Percentiles rank a stretch among this genome's conserved stretches.
These are phyloP conservation scores for Cymodocea nodosa DNA, from an alignment of 116 monocot species.

Conservation along the genomic window DNA sequence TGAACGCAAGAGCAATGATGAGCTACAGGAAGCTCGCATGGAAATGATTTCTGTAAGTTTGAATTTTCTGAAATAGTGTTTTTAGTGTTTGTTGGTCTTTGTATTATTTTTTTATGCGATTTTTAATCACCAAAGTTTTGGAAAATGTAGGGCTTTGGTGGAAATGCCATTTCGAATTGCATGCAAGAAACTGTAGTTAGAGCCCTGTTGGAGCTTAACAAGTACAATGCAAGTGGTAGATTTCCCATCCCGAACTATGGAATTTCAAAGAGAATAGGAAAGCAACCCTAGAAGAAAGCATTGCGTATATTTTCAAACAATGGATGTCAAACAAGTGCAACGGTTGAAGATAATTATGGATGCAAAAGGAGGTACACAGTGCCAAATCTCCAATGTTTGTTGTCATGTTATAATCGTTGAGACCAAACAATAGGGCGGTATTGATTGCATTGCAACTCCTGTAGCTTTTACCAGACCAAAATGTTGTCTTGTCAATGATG, in stretches of 20 bases:
- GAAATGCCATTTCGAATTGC: slow-evolving; percentile 24
- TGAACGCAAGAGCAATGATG: slow-evolving; percentile 60
- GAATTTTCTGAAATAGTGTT: background rate
- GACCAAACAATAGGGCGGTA: too few relatives aligned
- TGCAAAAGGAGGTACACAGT: too few relatives aligned
- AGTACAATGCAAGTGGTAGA: slow-evolving; percentile 48
- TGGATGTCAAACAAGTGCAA: slow-evolving; percentile 37
- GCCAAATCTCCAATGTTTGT: too few relatives aligned
- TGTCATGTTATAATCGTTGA: too few relatives aligned
- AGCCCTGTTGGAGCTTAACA: slow-evolving; percentile 38
- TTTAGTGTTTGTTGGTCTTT: background rate
- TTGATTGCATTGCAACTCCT: too few relatives aligned
- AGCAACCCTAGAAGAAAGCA: slow-evolving; percentile 37
- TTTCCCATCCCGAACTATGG: slow-evolving; percentile 43
- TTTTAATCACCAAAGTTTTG: background rate
- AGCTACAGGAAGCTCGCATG: slow-evolving; percentile 60
- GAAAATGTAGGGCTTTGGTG: slow-evolving; percentile 22
- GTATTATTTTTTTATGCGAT: background rate
- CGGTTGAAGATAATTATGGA: slow-evolving; percentile 4
- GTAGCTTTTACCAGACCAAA: too few relatives aligned
- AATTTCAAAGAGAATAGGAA: slow-evolving; percentile 33
- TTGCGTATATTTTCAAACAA: slow-evolving; percentile 34
- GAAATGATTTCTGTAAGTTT: slow-evolving; percentile 31
- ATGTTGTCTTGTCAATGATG: too few relatives aligned
- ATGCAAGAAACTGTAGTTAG: slow-evolving; percentile 26